phyloP scores from a whole-genome alignment of 768 basidiomycete genomes.

The Tylopilus vinaceipallidus region DNA sequence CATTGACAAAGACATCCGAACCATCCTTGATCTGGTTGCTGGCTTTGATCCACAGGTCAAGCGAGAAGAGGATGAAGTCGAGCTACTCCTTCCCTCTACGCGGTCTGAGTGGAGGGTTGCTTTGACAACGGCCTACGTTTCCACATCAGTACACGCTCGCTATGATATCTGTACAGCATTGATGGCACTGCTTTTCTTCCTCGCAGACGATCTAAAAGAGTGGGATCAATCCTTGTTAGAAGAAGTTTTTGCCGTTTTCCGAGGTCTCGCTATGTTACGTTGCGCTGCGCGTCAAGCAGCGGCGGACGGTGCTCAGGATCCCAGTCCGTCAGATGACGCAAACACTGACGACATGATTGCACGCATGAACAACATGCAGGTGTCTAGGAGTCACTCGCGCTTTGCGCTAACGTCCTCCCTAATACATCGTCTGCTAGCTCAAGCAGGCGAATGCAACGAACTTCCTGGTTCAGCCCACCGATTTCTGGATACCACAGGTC shows the following conservation, averaged over 20 bases:
- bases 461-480: constrained; percentile 63
- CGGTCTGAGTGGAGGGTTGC: constrained; percentile 62
- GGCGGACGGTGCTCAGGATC: constrained; percentile 33
- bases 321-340: constrained; percentile 30
- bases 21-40: constrained; percentile 67
- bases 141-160: constrained; percentile 63
- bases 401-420: constrained; percentile 58
- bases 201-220: constrained; percentile 56
- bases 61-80: constrained; percentile 71
- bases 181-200: constrained; percentile 67
- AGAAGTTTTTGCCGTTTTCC: constrained; percentile 77
- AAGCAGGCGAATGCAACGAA: constrained; percentile 45
- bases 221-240: constrained; percentile 67
- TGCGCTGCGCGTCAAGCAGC: constrained; percentile 59
- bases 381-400: constrained; percentile 48
- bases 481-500: constrained; percentile 64
- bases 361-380: constrained; percentile 72
- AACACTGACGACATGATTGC: constrained; percentile 62
- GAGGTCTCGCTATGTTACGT: constrained; percentile 73
- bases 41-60: constrained; percentile 71
- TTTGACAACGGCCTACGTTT: constrained; percentile 60
- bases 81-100: constrained; percentile 48
- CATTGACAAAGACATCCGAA: constrained; percentile 53
- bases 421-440: constrained; percentile 58
- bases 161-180: constrained; percentile 73